Percentiles rank a stretch among this genome's conserved stretches.
Conservation (phyloP, 495 filamentous ascomycete species). For the Xylaria sp. region DNA sequence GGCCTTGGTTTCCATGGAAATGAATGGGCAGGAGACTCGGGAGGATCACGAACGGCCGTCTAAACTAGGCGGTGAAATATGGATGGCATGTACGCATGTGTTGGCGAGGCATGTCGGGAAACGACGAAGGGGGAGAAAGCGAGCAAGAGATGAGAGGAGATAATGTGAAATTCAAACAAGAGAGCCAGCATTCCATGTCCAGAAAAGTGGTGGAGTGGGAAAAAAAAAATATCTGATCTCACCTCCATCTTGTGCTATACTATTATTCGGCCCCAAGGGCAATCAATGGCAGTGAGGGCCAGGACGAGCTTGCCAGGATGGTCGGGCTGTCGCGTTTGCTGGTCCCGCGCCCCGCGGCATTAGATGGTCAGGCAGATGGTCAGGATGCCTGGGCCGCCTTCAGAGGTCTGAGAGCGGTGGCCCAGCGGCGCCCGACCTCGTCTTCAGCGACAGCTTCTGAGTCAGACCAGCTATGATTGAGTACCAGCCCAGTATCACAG, state of each 20-base stretch:
- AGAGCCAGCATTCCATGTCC: conserved; percentile 11
- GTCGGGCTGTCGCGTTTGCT: conserved; percentile 21
- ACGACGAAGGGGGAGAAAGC: neutral
- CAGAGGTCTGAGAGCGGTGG: conserved; percentile 30
- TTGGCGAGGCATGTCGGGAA: conserved; percentile 24
- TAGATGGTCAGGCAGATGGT: conserved; percentile 20
- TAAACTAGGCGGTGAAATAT: conserved; percentile 27
- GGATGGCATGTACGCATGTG: conserved; percentile 23
- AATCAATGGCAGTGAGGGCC: conserved; percentile 7
- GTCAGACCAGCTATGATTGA: conserved; percentile 36
- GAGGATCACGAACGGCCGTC: conserved; percentile 15
- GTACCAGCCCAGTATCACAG: conserved; percentile 16
- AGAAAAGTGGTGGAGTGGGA: conserved; percentile 15
- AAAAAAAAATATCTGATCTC: conserved; percentile 23
- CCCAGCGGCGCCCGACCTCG: conserved; percentile 32
- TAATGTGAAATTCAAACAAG: conserved; percentile 14
- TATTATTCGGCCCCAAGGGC: conserved; percentile 20
- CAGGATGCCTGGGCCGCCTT: conserved; percentile 27
- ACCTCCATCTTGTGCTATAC: conserved; percentile 30
- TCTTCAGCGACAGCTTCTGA: conserved; percentile 37
- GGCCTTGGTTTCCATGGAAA: conserved; percentile 18
- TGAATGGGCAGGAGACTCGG: neutral
- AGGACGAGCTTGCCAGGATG: conserved; percentile 24
- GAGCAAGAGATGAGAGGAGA: neutral
- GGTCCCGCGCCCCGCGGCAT: conserved; percentile 27